Evolutionary conservation across 345 rosid species (phyloP), one percentile per base, ranked within the genome.

Genomic region (Zanthoxylum bungeanum): DNA sequence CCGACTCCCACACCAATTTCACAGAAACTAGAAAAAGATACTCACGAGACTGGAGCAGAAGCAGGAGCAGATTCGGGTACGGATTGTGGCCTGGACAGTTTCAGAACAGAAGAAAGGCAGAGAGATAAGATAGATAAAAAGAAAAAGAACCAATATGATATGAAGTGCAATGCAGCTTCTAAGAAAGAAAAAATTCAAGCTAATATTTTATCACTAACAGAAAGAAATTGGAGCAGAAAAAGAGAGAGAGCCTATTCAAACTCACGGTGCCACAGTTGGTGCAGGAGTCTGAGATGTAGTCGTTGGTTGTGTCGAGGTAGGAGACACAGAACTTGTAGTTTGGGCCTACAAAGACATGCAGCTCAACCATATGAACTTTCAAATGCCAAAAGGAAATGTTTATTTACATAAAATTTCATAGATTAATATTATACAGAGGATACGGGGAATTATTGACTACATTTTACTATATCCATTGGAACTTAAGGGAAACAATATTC

Each of bases 181-280:
- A 53, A 52, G 24, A 12, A 9, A 27, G 39, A 37, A 51, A 52
- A 68, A 68, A 19, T 8, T 37, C 5, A 7, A 14, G 60, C 50
- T 5, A 55, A 40, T n/a, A 68, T 30, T 55, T 42, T 10, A 37
- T 24, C 10, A 68, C 27, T 4, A 17, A 17, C 42, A 9, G 27
- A 5, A 56, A 69, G 52, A 34, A 55, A 21, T 37, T 11, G 28
- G 9, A 16, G 22, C 0, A 3, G 3, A 34, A 9, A 19, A 14
- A 19, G 12, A 17, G 0, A 8, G 19, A 60, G 37, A 22, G 9
- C n/a, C n/a, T 4, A 21, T 36, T n/a, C 10, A 59, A 66, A 82
- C 91, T 78, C 78, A 88, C 92, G 34, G 33, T 72, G 85, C 52
- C 39, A 80, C 60, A 63, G 87, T 40, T 64, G 85, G 71, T 62